Evolutionary conservation across 176 grass and related monocot species (phyloP).

Genomic region (Musa itinerans): DNA sequence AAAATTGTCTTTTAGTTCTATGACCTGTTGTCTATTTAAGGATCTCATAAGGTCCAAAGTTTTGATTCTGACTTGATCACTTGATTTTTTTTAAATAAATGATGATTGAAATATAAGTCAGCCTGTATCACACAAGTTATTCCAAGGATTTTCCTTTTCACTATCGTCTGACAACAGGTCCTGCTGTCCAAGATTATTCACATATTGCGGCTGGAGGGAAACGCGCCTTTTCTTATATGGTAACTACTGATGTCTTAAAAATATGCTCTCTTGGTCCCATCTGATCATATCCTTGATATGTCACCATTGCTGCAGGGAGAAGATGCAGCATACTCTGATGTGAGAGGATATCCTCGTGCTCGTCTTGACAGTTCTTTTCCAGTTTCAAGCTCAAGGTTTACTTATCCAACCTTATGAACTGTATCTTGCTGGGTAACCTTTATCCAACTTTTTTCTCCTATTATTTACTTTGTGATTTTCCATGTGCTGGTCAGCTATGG

Average conservation of each 20-base stretch:
- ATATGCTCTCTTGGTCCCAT: neutral
- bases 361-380: constrained; percentile 29
- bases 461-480: neutral
- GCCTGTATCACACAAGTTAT: neutral
- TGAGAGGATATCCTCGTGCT: constrained; percentile 22
- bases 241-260: constrained; percentile 1
- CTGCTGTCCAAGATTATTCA: constrained; percentile 22
- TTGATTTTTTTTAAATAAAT: neutral
- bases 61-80: too few species aligned
- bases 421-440: neutral
- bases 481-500: constrained; percentile 9
- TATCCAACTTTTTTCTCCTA: neutral
- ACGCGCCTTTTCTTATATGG: constrained; percentile 19
- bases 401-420: constrained; percentile 9
- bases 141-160: constrained; percentile 10
- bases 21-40: too few species aligned
- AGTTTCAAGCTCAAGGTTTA: constrained; percentile 21
- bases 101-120: neutral
- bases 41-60: too few species aligned
- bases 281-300: neutral
- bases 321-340: constrained; percentile 22
- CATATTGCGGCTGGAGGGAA: constrained; percentile 17
- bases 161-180: constrained; percentile 4
- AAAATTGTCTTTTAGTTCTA: too few species aligned
- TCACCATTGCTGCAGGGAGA: constrained; percentile 24